Conservation (phyloP, 805 yeast species). For the Brettanomyces sp. region DNA sequence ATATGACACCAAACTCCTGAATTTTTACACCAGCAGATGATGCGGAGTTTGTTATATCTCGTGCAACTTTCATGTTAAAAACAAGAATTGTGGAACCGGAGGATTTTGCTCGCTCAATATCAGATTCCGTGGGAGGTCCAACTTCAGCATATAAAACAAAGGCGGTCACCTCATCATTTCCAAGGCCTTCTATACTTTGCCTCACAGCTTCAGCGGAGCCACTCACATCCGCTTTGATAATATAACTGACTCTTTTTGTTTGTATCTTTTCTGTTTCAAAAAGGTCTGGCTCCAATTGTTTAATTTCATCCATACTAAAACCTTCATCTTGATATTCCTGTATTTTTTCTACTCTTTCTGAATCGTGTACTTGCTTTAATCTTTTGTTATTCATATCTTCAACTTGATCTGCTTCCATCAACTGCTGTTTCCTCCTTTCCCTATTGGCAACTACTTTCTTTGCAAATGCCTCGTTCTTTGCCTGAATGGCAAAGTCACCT, state of each 20-base stretch:
- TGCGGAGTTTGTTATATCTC: conserved; percentile 52
- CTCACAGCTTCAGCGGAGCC: conserved; percentile 92
- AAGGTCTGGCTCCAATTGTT: conserved; percentile 24
- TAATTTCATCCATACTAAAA: conserved; percentile 39
- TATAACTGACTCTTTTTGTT: conserved; percentile 40
- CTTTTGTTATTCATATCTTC: conserved; percentile 64
- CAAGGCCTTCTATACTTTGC: conserved; percentile 73
- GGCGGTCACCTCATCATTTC: conserved; percentile 75
- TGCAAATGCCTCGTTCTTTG: conserved; percentile 63
- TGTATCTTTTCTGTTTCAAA: conserved; percentile 23
- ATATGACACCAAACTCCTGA: conserved; percentile 68
- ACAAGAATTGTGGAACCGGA: conserved; percentile 69
- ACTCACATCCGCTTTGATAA: conserved; percentile 83
- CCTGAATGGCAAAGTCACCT: conserved; percentile 77
- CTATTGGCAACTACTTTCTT: conserved; percentile 68
- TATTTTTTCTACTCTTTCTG: conserved; percentile 41
- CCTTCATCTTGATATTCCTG: conserved; percentile 57
- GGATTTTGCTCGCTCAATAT: conserved; percentile 56
- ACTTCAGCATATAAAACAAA: conserved; percentile 66
- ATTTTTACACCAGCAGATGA: conserved; percentile 46
- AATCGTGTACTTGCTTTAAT: conserved; percentile 41
- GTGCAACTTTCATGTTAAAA: conserved; percentile 66
- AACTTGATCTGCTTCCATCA: conserved; percentile 54
- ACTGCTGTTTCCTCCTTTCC: conserved; percentile 38
- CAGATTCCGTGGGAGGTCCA: conserved; percentile 64